phyloP scores from a whole-genome alignment of 306 rosid species.

The Luffa aegyptiaca region DNA sequence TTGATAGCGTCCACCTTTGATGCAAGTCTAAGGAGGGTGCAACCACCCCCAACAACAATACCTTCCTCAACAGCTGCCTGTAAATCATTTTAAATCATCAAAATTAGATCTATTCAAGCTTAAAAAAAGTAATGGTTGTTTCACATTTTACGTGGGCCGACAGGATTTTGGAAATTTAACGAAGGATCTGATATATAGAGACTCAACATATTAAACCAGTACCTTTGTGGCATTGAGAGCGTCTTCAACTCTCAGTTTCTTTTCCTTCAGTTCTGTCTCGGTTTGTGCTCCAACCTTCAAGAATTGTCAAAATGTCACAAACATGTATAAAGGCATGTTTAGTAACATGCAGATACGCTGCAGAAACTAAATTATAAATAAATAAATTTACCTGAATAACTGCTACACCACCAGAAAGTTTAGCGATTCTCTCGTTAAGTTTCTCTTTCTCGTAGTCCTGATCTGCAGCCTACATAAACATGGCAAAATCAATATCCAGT shows the following conservation, averaged over 20 bases:
- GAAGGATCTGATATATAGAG: not conserved
- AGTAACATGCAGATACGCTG: not conserved
- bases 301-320: not conserved
- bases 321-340: not conserved
- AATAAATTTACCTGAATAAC: slow-evolving; percentile 64
- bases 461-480: slow-evolving; percentile 61
- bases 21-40: slow-evolving; percentile 89
- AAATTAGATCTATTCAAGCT: not conserved
- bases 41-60: slow-evolving; percentile 99
- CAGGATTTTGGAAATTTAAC: not conserved
- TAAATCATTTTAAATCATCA: not conserved
- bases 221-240: slow-evolving; percentile 99
- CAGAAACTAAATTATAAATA: not conserved
- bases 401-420: slow-evolving; percentile 96
- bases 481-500: not conserved
- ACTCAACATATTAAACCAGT: not conserved
- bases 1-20: slow-evolving; percentile 86
- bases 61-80: slow-evolving; percentile 99
- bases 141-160: not conserved
- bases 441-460: slow-evolving; percentile 93
- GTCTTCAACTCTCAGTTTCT: slow-evolving; percentile 95
- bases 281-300: slow-evolving; percentile 98
- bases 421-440: slow-evolving; percentile 87
- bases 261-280: slow-evolving; percentile 97
- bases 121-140: not conserved